Percentiles rank a stretch among this genome's conserved stretches.
Conservation (phyloP, 106 monocot species). For the Chionographis japonica region DNA sequence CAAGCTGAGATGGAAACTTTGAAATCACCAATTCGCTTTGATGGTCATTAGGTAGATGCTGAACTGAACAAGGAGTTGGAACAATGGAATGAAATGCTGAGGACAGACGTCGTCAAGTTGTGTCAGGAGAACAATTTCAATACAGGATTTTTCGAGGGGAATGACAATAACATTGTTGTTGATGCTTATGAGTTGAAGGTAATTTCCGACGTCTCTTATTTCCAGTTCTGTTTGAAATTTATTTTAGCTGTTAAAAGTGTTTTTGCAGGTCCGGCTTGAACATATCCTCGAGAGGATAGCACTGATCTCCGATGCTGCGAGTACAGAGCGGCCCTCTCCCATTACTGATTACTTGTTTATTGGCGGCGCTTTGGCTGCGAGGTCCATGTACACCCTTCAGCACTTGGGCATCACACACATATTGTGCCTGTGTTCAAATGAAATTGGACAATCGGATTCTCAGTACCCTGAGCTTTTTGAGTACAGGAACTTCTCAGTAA, state of each 20-base stretch:
- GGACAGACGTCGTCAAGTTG: conserved; percentile 56
- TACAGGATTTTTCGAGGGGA: conserved; percentile 81
- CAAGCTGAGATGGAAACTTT: neutral
- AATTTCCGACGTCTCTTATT: neutral
- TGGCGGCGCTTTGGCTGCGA: conserved; percentile 81
- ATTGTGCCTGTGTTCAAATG: conserved; percentile 81
- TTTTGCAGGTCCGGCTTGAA: conserved; percentile 72
- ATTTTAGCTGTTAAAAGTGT: neutral
- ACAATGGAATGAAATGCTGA: conserved; percentile 86
- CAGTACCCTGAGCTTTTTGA: conserved; percentile 72
- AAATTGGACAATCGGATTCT: conserved; percentile 86
- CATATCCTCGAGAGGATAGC: conserved; percentile 88
- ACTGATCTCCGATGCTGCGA: conserved; percentile 84
- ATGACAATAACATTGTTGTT: conserved; percentile 43
- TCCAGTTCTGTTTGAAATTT: neutral
- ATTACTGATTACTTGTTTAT: conserved; percentile 64
- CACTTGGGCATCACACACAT: conserved; percentile 80
- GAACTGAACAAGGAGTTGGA: conserved; percentile 81
- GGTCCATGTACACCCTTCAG: conserved; percentile 66
- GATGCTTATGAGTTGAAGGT: conserved; percentile 98
- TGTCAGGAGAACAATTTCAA: conserved; percentile 87
- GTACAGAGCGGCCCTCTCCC: conserved; percentile 69
- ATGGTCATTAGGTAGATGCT: conserved; percentile 46
- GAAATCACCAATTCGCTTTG: neutral
- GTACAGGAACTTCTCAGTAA: conserved; percentile 82